phyloP scores from a whole-genome alignment of 2,329 filamentous ascomycete species.

The Pseudogymnoascus sp. region DNA sequence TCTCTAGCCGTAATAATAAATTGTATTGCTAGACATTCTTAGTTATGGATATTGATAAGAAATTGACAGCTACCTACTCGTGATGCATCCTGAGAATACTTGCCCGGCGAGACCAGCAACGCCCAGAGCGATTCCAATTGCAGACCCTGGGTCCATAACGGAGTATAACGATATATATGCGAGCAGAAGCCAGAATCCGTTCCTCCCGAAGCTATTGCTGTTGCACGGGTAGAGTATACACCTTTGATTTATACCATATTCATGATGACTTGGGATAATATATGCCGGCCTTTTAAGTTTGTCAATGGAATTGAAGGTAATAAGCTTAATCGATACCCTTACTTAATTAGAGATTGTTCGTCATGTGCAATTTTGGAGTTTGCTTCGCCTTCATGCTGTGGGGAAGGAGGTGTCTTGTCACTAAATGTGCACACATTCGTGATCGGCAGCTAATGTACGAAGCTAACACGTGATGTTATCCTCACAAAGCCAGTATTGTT shows the following conservation, averaged over 20 bases:
- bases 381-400: not conserved
- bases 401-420: not conserved
- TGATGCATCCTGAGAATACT: constrained; percentile 39
- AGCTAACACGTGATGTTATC: not conserved
- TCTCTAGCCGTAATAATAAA: constrained; percentile 40
- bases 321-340: not conserved
- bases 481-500: not conserved
- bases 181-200: not conserved
- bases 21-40: constrained; percentile 33
- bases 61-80: constrained; percentile 24
- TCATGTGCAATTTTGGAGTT: not conserved
- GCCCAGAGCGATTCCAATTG: constrained; percentile 35
- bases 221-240: not conserved
- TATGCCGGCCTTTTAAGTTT: not conserved
- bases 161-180: not conserved
- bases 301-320: not conserved
- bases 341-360: not conserved
- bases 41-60: constrained; percentile 6
- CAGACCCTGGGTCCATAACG: constrained; percentile 37
- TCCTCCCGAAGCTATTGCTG: not conserved
- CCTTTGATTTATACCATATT: not conserved
- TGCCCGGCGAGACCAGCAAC: constrained; percentile 39
- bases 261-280: not conserved
- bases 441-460: not conserved
- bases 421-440: not conserved